These are phyloP conservation scores for Beauveria sp. DNA, from an alignment of 2,329 filamentous ascomycete genomes.

Conservation along the genomic window DNA sequence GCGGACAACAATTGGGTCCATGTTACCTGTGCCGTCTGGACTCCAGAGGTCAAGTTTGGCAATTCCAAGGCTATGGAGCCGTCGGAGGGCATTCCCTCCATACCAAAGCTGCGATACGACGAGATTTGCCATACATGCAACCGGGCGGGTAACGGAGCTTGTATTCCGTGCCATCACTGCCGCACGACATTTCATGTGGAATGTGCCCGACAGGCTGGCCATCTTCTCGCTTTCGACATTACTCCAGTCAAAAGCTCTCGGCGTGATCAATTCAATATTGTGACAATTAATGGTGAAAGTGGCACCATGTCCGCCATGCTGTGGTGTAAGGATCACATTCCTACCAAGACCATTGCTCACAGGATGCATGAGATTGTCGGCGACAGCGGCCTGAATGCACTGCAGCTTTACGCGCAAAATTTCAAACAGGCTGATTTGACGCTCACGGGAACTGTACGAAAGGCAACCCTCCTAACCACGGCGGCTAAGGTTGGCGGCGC, in stretches of 20 bases:
- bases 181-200: conserved; percentile 67
- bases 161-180: conserved; percentile 74
- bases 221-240: conserved; percentile 83
- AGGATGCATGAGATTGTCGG: conserved; percentile 69
- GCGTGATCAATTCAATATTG: conserved; percentile 70
- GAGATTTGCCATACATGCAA: conserved; percentile 82
- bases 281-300: conserved; percentile 71
- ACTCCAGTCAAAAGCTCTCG: conserved; percentile 83
- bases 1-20: conserved; percentile 98
- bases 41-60: conserved; percentile 86
- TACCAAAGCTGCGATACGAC: conserved; percentile 64
- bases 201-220: conserved; percentile 78
- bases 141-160: conserved; percentile 59
- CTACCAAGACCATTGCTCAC: conserved; percentile 65
- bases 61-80: conserved; percentile 74
- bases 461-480: conserved; percentile 70
- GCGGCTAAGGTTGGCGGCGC: conserved; percentile 46
- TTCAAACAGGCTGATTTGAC: conserved; percentile 93
- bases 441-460: conserved; percentile 85
- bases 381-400: conserved; percentile 63
- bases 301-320: conserved; percentile 79
- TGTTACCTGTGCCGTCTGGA: conserved; percentile 86
- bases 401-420: conserved; percentile 79
- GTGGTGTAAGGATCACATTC: conserved; percentile 86
- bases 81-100: conserved; percentile 82